Evolutionary conservation across 345 rosid genomes (phyloP).

Genomic region (Aquilaria malaccensis): DNA sequence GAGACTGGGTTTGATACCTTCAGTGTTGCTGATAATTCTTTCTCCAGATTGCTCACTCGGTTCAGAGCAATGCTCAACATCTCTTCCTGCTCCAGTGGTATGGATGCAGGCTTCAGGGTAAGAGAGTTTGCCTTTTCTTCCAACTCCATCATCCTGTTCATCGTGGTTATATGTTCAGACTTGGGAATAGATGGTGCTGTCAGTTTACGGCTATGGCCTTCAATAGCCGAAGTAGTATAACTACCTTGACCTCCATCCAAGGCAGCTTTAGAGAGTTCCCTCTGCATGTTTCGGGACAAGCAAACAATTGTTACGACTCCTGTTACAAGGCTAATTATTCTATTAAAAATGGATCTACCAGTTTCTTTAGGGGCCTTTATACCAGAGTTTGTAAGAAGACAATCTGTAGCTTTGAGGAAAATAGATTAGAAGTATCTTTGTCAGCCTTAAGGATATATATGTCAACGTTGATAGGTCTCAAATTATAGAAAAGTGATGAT

Average conservation of each 20-base stretch:
- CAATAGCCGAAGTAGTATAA: neutral
- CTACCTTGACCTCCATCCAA: slow-evolving; percentile 21
- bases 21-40: slow-evolving; percentile 50
- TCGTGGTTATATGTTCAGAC: slow-evolving; percentile 47
- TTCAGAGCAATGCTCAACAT: slow-evolving; percentile 47
- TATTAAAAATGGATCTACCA: slow-evolving; percentile 21
- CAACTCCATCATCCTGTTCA: slow-evolving; percentile 55
- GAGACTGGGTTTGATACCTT: slow-evolving; percentile 29
- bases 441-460: too few species aligned
- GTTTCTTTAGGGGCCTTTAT: slow-evolving; percentile 16
- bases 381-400: neutral
- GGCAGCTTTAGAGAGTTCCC: slow-evolving; percentile 38
- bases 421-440: too few species aligned
- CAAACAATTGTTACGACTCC: slow-evolving; percentile 55
- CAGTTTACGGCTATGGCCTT: slow-evolving; percentile 16
- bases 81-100: slow-evolving; percentile 53
- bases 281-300: slow-evolving; percentile 45
- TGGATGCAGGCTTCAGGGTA: slow-evolving; percentile 22
- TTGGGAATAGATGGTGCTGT: slow-evolving; percentile 31
- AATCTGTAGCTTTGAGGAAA: slow-evolving; percentile 1
- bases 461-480: too few species aligned
- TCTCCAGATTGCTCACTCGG: slow-evolving; percentile 46
- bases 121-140: slow-evolving; percentile 51
- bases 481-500: too few species aligned
- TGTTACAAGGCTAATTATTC: slow-evolving; percentile 52